Conservation (phyloP, 2,329 filamentous ascomycete genomes). For the Didymella pomorum region DNA sequence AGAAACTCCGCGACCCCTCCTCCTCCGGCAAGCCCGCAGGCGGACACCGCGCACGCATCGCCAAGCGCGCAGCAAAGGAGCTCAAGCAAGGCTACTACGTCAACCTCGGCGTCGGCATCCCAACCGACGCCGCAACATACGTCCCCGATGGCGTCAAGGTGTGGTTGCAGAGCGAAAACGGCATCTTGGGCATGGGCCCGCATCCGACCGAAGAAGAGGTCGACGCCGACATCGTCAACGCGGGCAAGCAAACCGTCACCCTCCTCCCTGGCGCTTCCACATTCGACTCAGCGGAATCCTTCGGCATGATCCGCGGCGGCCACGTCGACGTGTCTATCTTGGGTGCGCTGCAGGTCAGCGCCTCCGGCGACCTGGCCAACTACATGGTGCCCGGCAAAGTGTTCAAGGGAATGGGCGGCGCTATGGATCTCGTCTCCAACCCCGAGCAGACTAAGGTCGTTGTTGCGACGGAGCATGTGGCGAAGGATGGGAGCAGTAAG, state of each 20-base stretch:
- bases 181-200: conserved; percentile 56
- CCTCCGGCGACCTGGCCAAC: conserved; percentile 82
- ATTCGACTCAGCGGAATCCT: conserved; percentile 88
- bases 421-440: conserved; percentile 90
- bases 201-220: conserved; percentile 69
- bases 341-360: conserved; percentile 87
- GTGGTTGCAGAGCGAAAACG: conserved; percentile 64
- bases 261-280: conserved; percentile 79
- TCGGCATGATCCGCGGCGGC: conserved; percentile 90
- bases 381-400: conserved; percentile 91
- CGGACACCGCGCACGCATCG: conserved; percentile 74
- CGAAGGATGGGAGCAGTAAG: conserved; percentile 91
- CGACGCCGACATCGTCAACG: conserved; percentile 89
- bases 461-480: conserved; percentile 92
- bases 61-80: conserved; percentile 83
- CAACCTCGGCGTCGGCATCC: conserved; percentile 91
- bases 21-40: conserved; percentile 26
- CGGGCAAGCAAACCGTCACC: conserved; percentile 91
- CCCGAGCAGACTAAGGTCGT: conserved; percentile 85
- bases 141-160: conserved; percentile 67
- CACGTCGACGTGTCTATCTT: conserved; percentile 88
- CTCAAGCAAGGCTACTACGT: conserved; percentile 96
- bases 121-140: conserved; percentile 86
- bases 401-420: conserved; percentile 88
- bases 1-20: conserved; percentile 41